Evolutionary conservation across 225 moss, liverwort and hornwort species (phyloP).

Genomic region (Bryoerythrophyllum caledonicum): DNA sequence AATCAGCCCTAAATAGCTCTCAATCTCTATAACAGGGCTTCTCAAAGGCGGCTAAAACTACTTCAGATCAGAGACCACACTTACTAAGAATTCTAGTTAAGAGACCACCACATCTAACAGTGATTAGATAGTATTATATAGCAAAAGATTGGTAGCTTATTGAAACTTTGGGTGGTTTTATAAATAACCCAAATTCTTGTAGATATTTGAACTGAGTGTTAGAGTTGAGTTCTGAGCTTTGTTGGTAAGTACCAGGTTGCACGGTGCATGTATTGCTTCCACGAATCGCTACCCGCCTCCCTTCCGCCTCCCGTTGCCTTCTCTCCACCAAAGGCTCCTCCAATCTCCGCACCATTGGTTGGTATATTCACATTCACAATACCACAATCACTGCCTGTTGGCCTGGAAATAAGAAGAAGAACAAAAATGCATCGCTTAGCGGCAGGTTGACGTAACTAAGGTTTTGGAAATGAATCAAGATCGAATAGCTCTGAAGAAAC

Average conservation of each 20-base stretch:
- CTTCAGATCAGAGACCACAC: too few relatives aligned
- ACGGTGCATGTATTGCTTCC: slow-evolving; percentile 99
- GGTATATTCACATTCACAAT: slow-evolving; percentile 96
- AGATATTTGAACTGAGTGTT: not conserved
- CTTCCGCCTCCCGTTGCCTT: slow-evolving; percentile 97
- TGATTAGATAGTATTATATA: too few relatives aligned
- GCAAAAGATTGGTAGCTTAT: too few relatives aligned
- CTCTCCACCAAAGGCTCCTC: slow-evolving; percentile 97
- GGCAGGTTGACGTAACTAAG: not conserved
- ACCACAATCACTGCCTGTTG: slow-evolving; percentile 93
- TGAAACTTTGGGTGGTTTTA: too few relatives aligned
- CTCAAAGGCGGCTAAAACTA: too few relatives aligned
- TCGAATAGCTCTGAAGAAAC: slow-evolving; percentile 20
- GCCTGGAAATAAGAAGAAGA: slow-evolving; percentile 45
- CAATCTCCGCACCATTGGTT: slow-evolving; percentile 98
- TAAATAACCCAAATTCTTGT: not conserved
- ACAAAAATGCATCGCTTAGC: not conserved
- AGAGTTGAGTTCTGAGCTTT: not conserved
- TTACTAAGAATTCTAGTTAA: too few relatives aligned
- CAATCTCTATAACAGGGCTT: too few relatives aligned
- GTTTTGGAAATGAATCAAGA: not conserved
- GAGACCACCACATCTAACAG: too few relatives aligned
- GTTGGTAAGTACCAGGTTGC: slow-evolving; percentile 66
- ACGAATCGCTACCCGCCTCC: slow-evolving; percentile 97
- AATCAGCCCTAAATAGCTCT: too few relatives aligned